Evolutionary conservation across 2,329 filamentous ascomycete genomes (phyloP), one percentile per base, ranked within the genome.

Genomic region (Sporothrix euskadiensis): DNA sequence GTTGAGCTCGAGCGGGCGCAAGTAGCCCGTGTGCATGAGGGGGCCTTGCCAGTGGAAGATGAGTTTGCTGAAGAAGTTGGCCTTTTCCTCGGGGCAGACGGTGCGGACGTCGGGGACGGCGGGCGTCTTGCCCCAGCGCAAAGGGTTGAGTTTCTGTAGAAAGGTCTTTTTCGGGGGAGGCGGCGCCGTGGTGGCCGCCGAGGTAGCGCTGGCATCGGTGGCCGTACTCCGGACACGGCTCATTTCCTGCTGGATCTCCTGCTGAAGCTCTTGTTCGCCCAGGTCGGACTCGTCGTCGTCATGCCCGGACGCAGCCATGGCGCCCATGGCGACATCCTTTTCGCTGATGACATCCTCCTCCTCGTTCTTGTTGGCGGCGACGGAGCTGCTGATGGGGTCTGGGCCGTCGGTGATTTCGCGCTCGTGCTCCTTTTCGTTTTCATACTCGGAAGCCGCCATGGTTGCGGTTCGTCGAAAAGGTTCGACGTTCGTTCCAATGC

Each of bases 21-120:
- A 90, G 82, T 98, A 98, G 49, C 96, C 96, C 54, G 90, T 83
- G 81, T 83, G 86, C 94, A 98, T 98, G 72, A 98, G 80, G 1
- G 93, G 91, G 0, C 90, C 89, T 86, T 98, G 95, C 95, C 95
- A 98, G 80, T 94, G 89, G 79, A 97, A 98, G 4, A 91, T 91
- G 30, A 97, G 80, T 73, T 86, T 80, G 82, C 93, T 97, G 76
- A 96, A 87, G 78, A 94, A 91, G 1, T 87, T 84, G 5, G 94
- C 94, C 4, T 84, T 85, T 79, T 93, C 86, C 82, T 98, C 94
- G 75, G 87, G 88, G 6, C 89, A 94, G 0, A 85, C 80, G 7
- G 77, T 78, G 73, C 85, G 84, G 77, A 85, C 84, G 66, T 86
- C 81, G 52, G 90, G 89, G 0, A 91, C 83, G 0, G 86, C 83